Conservation (phyloP, 257 asterid species). For the Nicotiana sylvestris region DNA sequence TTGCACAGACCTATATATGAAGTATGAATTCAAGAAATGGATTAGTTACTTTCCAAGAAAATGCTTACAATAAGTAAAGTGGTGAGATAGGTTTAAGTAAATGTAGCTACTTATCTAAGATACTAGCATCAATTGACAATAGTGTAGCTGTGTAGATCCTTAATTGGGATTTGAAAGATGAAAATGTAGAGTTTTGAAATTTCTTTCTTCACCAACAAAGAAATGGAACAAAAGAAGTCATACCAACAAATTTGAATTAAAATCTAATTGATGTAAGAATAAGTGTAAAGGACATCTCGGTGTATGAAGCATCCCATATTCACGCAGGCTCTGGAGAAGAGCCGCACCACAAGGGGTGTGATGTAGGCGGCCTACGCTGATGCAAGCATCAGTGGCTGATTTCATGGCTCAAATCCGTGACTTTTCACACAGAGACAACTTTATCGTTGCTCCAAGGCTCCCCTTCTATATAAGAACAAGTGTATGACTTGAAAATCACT, state of each 20-base stretch:
- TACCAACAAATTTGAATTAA: background rate
- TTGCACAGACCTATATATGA: constrained; percentile 69
- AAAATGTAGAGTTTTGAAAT: background rate
- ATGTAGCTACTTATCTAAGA: background rate
- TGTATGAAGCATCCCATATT: no score
- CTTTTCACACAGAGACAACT: no score
- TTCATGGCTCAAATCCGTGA: no score
- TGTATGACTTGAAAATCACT: no score
- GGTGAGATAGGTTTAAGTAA: background rate
- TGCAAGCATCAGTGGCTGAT: no score
- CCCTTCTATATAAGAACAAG: no score
- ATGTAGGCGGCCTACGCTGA: no score
- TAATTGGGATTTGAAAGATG: background rate
- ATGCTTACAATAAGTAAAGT: background rate
- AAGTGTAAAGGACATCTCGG: no score
- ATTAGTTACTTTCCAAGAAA: background rate
- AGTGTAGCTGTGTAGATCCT: no score
- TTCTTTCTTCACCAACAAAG: background rate
- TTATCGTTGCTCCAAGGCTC: no score
- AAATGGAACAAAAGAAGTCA: background rate
- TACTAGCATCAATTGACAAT: background rate
- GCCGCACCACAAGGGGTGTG: no score
- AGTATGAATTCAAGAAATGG: background rate
- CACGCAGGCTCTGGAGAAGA: no score
- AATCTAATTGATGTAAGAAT: background rate